phyloP scores from a whole-genome alignment of 768 basidiomycete genomes.

The Serpula lacrymans region DNA sequence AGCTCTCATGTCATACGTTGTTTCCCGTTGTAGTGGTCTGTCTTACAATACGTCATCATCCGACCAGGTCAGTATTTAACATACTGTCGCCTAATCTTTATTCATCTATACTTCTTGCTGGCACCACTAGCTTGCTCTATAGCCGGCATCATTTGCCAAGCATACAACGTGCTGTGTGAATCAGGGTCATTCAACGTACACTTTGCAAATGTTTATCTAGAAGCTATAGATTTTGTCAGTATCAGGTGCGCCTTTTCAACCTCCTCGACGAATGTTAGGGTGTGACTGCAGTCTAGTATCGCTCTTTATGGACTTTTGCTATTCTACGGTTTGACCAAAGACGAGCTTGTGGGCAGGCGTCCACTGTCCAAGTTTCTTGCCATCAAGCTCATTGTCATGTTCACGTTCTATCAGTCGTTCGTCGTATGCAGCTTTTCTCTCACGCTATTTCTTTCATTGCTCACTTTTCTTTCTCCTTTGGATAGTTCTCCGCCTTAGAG shows the following conservation, averaged over 20 bases:
- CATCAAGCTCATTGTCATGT: conserved; percentile 86
- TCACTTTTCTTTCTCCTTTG: conserved; percentile 1
- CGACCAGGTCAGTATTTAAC: conserved; percentile 42
- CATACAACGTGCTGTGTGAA: conserved; percentile 65
- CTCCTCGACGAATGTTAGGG: neutral
- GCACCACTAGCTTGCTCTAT: conserved; percentile 41
- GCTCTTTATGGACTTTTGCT: conserved; percentile 84
- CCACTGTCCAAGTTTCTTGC: conserved; percentile 84
- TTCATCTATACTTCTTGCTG: neutral
- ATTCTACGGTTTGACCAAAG: conserved; percentile 78
- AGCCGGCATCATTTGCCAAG: conserved; percentile 75
- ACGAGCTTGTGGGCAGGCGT: conserved; percentile 71
- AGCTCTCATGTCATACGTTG: neutral
- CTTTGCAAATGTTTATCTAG: conserved; percentile 69
- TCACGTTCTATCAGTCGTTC: conserved; percentile 86
- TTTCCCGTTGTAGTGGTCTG: conserved; percentile 58
- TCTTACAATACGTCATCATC: conserved; percentile 85
- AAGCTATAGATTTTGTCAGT: conserved; percentile 72
- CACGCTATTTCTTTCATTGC: neutral
- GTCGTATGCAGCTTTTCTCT: conserved; percentile 46
- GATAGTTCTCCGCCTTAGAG: conserved; percentile 63
- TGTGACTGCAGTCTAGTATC: conserved; percentile 41
- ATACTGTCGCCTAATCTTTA: neutral
- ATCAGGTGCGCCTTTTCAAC: conserved; percentile 55
- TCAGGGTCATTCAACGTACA: conserved; percentile 53